Conservation (phyloP, 1,284 basidiomycete species). For the Violaceomyces palustris region DNA sequence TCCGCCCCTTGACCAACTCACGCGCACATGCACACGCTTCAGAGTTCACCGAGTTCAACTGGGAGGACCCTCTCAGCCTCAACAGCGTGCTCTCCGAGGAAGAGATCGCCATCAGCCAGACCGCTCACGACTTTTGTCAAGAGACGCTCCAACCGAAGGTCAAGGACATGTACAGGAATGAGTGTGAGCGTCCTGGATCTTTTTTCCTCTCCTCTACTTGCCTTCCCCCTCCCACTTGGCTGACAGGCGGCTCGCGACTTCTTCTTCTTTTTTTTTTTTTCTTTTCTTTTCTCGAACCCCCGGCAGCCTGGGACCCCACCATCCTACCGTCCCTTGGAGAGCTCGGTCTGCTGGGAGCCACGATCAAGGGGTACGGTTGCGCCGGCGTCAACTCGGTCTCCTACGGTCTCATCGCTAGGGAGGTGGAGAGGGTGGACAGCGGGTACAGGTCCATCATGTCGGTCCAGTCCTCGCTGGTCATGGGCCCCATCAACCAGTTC, state of each 20-base stretch:
- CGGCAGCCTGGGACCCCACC: conserved; percentile 68
- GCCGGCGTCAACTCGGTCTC: conserved; percentile 87
- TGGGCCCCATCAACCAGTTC: conserved; percentile 91
- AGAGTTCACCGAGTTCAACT: conserved; percentile 62
- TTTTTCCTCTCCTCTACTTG: too few relatives aligned
- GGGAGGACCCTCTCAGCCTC: conserved; percentile 58
- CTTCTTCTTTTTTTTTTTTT: not conserved
- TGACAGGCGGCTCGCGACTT: not conserved
- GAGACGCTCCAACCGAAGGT: conserved; percentile 79
- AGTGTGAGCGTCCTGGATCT: too few relatives aligned
- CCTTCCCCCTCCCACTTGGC: not conserved
- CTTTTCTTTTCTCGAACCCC: not conserved
- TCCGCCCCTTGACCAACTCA: not conserved
- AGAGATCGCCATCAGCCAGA: conserved; percentile 80
- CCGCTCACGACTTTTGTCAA: conserved; percentile 78
- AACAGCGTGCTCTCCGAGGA: conserved; percentile 69
- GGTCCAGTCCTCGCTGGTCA: conserved; percentile 93
- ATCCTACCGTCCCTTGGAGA: conserved; percentile 88
- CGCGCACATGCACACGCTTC: too few relatives aligned
- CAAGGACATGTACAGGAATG: conserved; percentile 77
- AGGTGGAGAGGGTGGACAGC: conserved; percentile 90
- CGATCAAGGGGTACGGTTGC: conserved; percentile 88
- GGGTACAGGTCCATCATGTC: conserved; percentile 93
- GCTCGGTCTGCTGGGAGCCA: conserved; percentile 82
- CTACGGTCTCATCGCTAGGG: conserved; percentile 87